These are phyloP conservation scores for Neocallimastix lanati DNA, from an alignment of 192 early-diverging fungal species.

Conservation along the genomic window DNA sequence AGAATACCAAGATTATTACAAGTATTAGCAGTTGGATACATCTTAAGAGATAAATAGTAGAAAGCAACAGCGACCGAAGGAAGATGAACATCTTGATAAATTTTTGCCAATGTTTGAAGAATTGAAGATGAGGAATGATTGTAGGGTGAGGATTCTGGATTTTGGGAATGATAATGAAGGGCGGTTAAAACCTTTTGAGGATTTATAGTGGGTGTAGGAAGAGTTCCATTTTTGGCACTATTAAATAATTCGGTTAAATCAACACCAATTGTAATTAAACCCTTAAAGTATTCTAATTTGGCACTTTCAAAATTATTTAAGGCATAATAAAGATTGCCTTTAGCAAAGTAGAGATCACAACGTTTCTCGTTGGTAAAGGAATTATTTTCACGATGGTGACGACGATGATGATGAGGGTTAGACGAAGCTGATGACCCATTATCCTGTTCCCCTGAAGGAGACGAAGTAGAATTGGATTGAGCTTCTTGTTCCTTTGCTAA, in stretches of 20 bases:
- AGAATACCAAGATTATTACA: conserved; percentile 84
- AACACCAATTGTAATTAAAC: conserved; percentile 41
- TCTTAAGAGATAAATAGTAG: conserved; percentile 63
- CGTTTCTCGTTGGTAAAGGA: conserved; percentile 28
- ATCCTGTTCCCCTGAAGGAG: too few relatives aligned
- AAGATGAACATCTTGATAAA: conserved; percentile 62
- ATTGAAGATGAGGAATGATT: conserved; percentile 36
- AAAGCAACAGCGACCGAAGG: conserved; percentile 53
- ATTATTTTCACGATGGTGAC: conserved; percentile 2
- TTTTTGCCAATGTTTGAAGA: conserved; percentile 67
- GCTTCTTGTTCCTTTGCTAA: background rate
- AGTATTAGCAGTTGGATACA: conserved; percentile 68
- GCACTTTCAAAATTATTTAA: conserved; percentile 50
- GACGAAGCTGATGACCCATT: too few relatives aligned
- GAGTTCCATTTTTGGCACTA: conserved; percentile 21
- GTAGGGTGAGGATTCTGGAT: conserved; percentile 10
- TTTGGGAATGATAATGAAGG: conserved; percentile 7
- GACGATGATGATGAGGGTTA: background rate
- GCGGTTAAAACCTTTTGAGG: conserved; percentile 10
- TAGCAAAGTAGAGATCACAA: conserved; percentile 68
- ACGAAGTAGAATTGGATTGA: background rate
- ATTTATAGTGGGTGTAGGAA: conserved; percentile 24
- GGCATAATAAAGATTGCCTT: conserved; percentile 66
- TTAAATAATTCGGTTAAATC: conserved; percentile 25
- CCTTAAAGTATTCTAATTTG: conserved; percentile 65